phyloP scores from a whole-genome alignment of 352 stramenopile genomes.

The Phytophthora multivora region DNA sequence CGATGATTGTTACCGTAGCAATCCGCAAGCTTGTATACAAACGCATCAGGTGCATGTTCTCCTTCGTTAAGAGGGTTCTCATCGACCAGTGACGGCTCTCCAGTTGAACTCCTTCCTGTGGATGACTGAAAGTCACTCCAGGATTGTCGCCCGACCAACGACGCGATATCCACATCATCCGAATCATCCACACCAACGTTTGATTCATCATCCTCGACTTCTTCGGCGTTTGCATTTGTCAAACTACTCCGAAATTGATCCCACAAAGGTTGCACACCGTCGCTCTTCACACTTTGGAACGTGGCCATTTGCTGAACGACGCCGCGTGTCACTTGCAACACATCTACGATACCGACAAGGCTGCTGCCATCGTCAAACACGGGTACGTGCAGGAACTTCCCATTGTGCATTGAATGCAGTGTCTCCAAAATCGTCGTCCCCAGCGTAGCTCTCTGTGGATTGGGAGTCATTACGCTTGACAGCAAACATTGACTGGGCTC shows the following conservation, averaged over 20 bases:
- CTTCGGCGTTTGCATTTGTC: conserved; percentile 40
- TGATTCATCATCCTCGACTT: conserved; percentile 44
- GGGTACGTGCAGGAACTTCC: conserved; percentile 96
- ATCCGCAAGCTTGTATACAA: conserved; percentile 87
- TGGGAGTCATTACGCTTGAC: conserved; percentile 93
- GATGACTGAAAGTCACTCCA: conserved; percentile 58
- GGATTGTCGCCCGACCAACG: conserved; percentile 42
- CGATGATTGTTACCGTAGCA: conserved; percentile 84
- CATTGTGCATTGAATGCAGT: conserved; percentile 97
- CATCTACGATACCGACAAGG: conserved; percentile 95
- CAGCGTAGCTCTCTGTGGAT: conserved; percentile 92
- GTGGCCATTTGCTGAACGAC: conserved; percentile 86
- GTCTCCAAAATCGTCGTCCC: conserved; percentile 96
- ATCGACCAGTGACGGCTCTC: conserved; percentile 30
- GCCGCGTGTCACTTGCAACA: conserved; percentile 93
- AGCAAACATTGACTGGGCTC: conserved; percentile 85
- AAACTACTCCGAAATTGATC: conserved; percentile 76
- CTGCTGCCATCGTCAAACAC: conserved; percentile 91
- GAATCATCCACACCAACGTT: conserved; percentile 38
- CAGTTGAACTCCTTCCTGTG: conserved; percentile 25
- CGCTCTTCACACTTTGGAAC: conserved; percentile 70
- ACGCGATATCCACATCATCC: conserved; percentile 36
- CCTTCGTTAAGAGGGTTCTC: conserved; percentile 38
- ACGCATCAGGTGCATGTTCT: conserved; percentile 47
- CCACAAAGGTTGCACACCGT: conserved; percentile 77